Evolutionary conservation across 2,329 filamentous ascomycete genomes (phyloP).

Genomic region (Beauveria sp.): DNA sequence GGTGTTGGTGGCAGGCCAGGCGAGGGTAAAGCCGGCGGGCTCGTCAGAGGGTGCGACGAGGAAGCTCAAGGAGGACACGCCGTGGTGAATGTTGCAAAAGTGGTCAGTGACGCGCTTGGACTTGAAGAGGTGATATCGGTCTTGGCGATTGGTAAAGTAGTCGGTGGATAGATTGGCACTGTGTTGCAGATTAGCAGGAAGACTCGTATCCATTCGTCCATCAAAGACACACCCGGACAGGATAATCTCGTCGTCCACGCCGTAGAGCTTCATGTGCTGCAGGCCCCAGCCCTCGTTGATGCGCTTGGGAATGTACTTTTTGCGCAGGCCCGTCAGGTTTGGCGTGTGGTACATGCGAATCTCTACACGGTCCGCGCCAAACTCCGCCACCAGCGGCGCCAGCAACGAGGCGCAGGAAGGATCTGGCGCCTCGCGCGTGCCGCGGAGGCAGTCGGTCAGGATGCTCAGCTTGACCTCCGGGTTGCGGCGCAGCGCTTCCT

Average conservation of each 20-base stretch:
- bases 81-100: conserved; percentile 69
- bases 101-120: conserved; percentile 74
- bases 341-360: conserved; percentile 98
- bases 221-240: conserved; percentile 64
- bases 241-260: conserved; percentile 90
- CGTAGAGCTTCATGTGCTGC: conserved; percentile 99
- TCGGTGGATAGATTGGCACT: conserved; percentile 82
- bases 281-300: conserved; percentile 98
- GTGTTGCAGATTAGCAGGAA: conserved; percentile 14
- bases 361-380: conserved; percentile 77
- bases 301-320: conserved; percentile 74
- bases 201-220: neutral
- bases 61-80: conserved; percentile 75
- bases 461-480: conserved; percentile 76
- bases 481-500: conserved; percentile 65
- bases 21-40: conserved; percentile 49
- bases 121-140: conserved; percentile 86
- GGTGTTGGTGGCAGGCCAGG: conserved; percentile 70
- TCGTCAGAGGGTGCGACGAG: conserved; percentile 57
- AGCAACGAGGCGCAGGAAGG: conserved; percentile 84
- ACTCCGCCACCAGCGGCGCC: conserved; percentile 73
- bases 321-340: conserved; percentile 80
- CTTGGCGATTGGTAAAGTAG: conserved; percentile 94
- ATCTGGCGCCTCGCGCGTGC: conserved; percentile 81
- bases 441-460: conserved; percentile 82